Evolutionary conservation across 2,329 filamentous ascomycete genomes (phyloP).

Genomic region (Pyrenochaeta sp.): DNA sequence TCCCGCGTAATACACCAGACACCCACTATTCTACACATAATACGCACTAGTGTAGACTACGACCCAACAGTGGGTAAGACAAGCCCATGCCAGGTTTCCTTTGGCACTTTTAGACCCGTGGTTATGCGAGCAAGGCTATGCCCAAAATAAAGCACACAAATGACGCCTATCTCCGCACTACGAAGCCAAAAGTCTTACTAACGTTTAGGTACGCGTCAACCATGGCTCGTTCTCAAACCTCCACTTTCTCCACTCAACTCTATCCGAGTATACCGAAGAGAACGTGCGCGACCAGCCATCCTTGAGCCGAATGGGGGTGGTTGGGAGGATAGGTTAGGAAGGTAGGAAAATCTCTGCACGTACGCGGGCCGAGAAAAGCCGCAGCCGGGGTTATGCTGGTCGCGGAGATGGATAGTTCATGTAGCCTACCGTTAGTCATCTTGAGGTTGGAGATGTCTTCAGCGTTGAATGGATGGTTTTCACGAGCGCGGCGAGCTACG

Average conservation of each 20-base stretch:
- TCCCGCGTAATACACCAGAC: conserved; percentile 1
- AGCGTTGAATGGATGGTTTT: background rate
- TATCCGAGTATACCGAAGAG: conserved; percentile 23
- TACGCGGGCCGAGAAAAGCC: conserved; percentile 28
- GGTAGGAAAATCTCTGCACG: conserved; percentile 35
- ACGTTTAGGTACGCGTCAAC: conserved; percentile 23
- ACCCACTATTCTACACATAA: conserved; percentile 4
- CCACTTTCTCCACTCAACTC: conserved; percentile 11
- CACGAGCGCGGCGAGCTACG: background rate
- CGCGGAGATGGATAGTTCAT: background rate
- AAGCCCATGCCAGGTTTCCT: conserved; percentile 17
- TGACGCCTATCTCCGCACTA: conserved; percentile 18
- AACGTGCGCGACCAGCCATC: conserved; percentile 24
- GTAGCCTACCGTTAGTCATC: background rate
- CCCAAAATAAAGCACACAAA: conserved; percentile 21
- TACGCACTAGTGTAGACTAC: background rate
- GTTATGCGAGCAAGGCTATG: conserved; percentile 19
- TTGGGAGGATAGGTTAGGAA: conserved; percentile 22
- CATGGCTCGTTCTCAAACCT: conserved; percentile 18
- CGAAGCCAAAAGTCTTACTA: conserved; percentile 12
- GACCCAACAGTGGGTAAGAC: conserved; percentile 3
- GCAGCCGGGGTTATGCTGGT: conserved; percentile 8
- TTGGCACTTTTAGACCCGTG: background rate
- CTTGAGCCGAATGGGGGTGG: conserved; percentile 14
- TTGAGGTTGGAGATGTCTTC: conserved; percentile 2